Evolutionary conservation across 169 alveolate species (phyloP).

Genomic region (Sarcocystis neurona): DNA sequence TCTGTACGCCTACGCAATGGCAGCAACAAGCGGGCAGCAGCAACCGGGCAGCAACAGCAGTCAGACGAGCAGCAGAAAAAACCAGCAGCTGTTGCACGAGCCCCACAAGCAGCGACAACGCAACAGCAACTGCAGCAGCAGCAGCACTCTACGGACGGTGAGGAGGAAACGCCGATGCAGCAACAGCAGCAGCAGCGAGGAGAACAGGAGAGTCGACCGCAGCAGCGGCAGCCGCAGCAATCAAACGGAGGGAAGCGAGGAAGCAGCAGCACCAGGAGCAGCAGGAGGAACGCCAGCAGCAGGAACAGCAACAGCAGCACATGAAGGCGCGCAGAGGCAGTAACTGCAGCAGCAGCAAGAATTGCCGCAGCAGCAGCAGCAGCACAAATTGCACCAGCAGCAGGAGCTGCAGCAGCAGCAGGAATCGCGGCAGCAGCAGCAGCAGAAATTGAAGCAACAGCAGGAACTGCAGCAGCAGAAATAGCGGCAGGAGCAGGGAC

Average conservation of each 20-base stretch:
- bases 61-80: not conserved
- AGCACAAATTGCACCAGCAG: not conserved
- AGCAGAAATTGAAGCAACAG: not conserved
- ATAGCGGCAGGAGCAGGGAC: not conserved
- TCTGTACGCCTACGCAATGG: not conserved
- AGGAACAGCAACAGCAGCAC: not conserved
- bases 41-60: not conserved
- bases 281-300: not conserved
- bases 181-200: too few species aligned
- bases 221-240: too few species aligned
- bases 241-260: too few species aligned
- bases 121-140: too few species aligned
- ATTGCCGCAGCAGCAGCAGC: not conserved
- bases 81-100: not conserved
- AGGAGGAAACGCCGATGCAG: too few species aligned
- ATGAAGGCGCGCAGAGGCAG: too few species aligned
- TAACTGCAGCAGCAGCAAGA: not conserved
- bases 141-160: too few species aligned
- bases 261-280: not conserved
- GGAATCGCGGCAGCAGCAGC: not conserved
- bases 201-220: too few species aligned
- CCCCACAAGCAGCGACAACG: too few species aligned
- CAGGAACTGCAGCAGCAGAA: not conserved
- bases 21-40: not conserved
- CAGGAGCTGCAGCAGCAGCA: not conserved